Evolutionary conservation across 441 rosid genomes (phyloP).

Genomic region (Biscutella laevigata): DNA sequence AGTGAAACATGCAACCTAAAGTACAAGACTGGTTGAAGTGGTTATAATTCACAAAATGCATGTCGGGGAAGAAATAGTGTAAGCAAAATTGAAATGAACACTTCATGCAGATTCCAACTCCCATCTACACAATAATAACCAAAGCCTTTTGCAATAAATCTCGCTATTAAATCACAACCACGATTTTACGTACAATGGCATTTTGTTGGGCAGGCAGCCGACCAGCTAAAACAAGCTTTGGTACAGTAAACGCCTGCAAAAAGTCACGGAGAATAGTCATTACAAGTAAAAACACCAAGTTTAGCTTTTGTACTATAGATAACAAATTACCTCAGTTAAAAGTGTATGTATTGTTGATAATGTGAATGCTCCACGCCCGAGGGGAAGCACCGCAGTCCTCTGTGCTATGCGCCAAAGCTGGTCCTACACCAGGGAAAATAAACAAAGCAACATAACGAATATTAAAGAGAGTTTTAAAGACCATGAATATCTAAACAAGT

Average conservation of each 20-base stretch:
- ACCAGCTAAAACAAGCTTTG: conserved; percentile 98
- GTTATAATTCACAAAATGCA: background rate
- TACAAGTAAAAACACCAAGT: conserved; percentile 14
- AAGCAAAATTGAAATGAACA: background rate
- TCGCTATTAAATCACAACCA: conserved; percentile 8
- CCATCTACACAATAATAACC: background rate
- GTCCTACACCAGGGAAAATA: conserved; percentile 45
- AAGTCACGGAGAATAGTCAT: conserved; percentile 21
- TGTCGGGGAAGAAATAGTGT: background rate
- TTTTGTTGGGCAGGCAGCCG: conserved; percentile 98
- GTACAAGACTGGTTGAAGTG: conserved; percentile 9
- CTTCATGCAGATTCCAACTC: conserved; percentile 2
- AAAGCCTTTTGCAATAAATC: background rate
- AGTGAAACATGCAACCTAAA: conserved; percentile 16
- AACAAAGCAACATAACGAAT: background rate
- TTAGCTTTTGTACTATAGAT: background rate
- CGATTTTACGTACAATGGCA: conserved; percentile 78
- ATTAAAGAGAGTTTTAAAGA: background rate
- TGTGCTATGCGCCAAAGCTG: conserved; percentile 98
- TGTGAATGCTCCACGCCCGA: conserved; percentile 98
- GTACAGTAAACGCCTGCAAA: conserved; percentile 87
- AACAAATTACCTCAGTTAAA: conserved; percentile 64
- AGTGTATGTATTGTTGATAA: conserved; percentile 90
- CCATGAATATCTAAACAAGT: background rate
- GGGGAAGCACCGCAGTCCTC: conserved; percentile 96